A percentile compares a stretch with the other conserved stretches of the same genome.
Conservation (phyloP, 768 basidiomycete genomes). For the Suillus sp. region DNA sequence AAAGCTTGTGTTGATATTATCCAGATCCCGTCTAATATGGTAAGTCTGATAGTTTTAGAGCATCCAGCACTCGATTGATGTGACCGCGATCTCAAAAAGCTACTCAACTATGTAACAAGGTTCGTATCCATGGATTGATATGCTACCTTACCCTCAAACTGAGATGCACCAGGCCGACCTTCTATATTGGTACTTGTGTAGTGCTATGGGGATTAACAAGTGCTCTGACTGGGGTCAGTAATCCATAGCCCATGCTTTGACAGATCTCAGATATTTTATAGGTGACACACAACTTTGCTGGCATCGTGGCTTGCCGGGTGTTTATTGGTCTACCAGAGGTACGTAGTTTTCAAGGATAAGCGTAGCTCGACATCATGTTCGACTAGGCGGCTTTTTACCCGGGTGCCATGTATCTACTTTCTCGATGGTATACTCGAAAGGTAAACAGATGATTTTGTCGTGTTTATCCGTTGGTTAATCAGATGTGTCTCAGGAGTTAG, state of each 20-base stretch:
- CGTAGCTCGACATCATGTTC: not conserved
- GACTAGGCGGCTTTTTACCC: conserved; percentile 63
- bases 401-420: conserved; percentile 45
- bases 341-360: not conserved
- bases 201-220: conserved; percentile 67
- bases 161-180: conserved; percentile 47
- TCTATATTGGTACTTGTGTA: conserved; percentile 63
- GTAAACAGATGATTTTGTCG: conserved; percentile 3
- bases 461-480: not conserved
- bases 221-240: conserved; percentile 56
- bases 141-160: no score
- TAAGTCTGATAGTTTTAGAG: conserved; percentile 21
- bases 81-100: conserved; percentile 32
- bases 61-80: not conserved
- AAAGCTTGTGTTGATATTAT: not conserved
- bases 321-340: conserved; percentile 67
- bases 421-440: conserved; percentile 28
- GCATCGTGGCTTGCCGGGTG: conserved; percentile 58
- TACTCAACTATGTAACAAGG: conserved; percentile 57
- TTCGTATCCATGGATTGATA: conserved; percentile 19
- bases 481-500: conserved; percentile 47
- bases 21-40: conserved; percentile 59
- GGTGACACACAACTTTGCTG: conserved; percentile 56
- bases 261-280: conserved; percentile 22
- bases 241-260: not conserved